Evolutionary conservation across 169 alveolate genomes (phyloP).

Genomic region (Cryptosporidium viatorum): DNA sequence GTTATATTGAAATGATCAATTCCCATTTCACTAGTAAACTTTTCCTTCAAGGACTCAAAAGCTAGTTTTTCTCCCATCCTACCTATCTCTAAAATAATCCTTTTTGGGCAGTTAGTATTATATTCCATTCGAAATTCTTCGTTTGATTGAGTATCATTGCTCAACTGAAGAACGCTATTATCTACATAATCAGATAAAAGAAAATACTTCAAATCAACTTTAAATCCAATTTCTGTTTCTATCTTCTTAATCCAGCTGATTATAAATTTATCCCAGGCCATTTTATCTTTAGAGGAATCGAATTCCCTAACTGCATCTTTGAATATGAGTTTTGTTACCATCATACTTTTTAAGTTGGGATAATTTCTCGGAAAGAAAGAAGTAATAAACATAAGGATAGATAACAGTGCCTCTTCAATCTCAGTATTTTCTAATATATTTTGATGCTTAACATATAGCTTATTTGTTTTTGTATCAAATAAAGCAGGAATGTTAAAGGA

Average conservation of each 20-base stretch:
- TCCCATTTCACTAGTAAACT: not conserved
- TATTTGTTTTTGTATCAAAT: conserved; percentile 20
- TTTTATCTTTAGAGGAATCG: not conserved
- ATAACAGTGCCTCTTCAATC: not conserved
- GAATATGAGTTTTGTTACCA: not conserved
- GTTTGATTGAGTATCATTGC: not conserved
- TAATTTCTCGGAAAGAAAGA: conserved; percentile 3
- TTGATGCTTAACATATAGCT: conserved; percentile 7
- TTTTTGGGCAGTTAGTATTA: not conserved
- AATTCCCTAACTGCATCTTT: not conserved
- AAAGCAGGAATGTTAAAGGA: not conserved
- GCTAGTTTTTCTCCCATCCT: conserved; percentile 41
- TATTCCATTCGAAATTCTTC: not conserved
- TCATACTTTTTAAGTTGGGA: conserved; percentile 16
- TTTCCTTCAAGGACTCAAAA: conserved; percentile 7
- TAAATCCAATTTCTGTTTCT: conserved; percentile 16
- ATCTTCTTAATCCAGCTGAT: not conserved
- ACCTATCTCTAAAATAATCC: conserved; percentile 19
- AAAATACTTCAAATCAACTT: conserved; percentile 21
- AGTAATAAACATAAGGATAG: conserved; percentile 3
- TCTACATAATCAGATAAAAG: conserved; percentile 20
- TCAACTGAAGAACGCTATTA: not conserved
- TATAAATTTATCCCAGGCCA: not conserved
- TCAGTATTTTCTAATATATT: not conserved
- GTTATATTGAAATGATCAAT: not conserved